phyloP scores from a whole-genome alignment of 306 rosid genomes.

The Cucurbita pepo region DNA sequence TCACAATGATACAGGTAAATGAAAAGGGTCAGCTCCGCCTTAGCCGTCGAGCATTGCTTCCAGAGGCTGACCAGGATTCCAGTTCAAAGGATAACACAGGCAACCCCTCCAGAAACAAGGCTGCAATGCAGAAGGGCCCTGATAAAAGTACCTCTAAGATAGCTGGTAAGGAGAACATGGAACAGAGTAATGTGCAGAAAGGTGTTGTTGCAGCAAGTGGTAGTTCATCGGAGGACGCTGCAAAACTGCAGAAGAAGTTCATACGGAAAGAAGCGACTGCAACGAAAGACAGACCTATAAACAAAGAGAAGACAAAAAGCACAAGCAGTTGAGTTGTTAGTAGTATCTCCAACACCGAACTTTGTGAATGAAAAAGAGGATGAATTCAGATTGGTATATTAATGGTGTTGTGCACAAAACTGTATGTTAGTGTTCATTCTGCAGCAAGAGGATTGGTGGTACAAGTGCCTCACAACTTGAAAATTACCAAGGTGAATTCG shows the following conservation, averaged over 20 bases:
- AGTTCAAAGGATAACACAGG: slow-evolving; percentile 24
- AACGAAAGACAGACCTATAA: slow-evolving; percentile 26
- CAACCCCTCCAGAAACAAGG: slow-evolving; percentile 15
- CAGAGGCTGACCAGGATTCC: slow-evolving; percentile 33
- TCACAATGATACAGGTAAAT: slow-evolving; percentile 41
- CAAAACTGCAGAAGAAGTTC: slow-evolving; percentile 44
- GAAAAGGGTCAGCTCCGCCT: slow-evolving; percentile 94
- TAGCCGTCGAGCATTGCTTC: slow-evolving; percentile 73
- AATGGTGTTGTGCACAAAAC: not conserved
- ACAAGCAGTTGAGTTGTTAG: slow-evolving; percentile 19
- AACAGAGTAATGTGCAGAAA: slow-evolving; percentile 20
- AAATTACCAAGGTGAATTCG: not conserved
- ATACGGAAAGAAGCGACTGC: slow-evolving; percentile 32
- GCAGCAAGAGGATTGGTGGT: not conserved
- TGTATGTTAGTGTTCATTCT: not conserved
- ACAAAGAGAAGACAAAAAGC: slow-evolving; percentile 41
- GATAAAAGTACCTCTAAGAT: slow-evolving; percentile 16
- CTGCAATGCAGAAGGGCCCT: slow-evolving; percentile 5
- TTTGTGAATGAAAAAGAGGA: slow-evolving; percentile 64
- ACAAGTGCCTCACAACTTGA: not conserved
- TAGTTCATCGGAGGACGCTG: slow-evolving; percentile 25
- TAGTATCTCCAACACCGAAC: slow-evolving; percentile 31
- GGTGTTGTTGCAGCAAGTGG: slow-evolving; percentile 20
- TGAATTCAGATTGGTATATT: slow-evolving; percentile 16
- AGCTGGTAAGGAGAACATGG: slow-evolving; percentile 22